These are phyloP conservation scores for Hyaloscypha variabilis DNA, from an alignment of 495 filamentous ascomycete species.

Conservation along the genomic window DNA sequence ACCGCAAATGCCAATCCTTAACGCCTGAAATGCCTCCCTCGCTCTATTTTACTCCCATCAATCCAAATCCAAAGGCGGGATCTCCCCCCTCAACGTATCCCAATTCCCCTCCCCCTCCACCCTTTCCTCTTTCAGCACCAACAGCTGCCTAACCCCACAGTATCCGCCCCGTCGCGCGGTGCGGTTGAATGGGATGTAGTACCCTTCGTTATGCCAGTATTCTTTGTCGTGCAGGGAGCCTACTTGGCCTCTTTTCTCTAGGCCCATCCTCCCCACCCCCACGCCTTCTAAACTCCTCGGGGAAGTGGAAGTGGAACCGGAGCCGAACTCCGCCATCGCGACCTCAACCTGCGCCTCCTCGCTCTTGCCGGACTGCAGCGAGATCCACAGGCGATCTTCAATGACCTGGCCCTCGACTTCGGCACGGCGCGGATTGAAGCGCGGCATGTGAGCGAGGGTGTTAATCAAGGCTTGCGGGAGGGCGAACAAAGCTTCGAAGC, in stretches of 20 bases:
- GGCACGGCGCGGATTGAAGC: slow-evolving; percentile 58
- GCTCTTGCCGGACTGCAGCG: slow-evolving; percentile 14
- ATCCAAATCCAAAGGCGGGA: slow-evolving; percentile 25
- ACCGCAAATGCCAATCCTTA: too few species aligned
- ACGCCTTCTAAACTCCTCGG: slow-evolving; percentile 35
- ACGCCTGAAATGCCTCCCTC: slow-evolving; percentile 28
- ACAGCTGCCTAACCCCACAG: slow-evolving; percentile 58
- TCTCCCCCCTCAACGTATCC: slow-evolving; percentile 42
- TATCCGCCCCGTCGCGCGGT: slow-evolving; percentile 54
- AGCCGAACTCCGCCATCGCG: slow-evolving; percentile 23
- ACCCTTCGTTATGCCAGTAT: slow-evolving; percentile 35
- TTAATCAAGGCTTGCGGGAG: slow-evolving; percentile 58
- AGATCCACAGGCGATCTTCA: slow-evolving; percentile 56
- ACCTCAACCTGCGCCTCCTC: slow-evolving; percentile 33
- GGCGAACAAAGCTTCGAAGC: slow-evolving; percentile 61
- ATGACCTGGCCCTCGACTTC: slow-evolving; percentile 58
- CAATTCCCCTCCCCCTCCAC: slow-evolving; percentile 55
- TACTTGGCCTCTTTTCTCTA: slow-evolving; percentile 46
- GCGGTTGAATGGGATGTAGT: slow-evolving; percentile 39
- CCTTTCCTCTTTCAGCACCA: slow-evolving; percentile 54
- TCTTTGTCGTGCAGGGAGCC: slow-evolving; percentile 35
- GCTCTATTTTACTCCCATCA: neutral
- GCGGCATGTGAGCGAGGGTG: slow-evolving; percentile 53
- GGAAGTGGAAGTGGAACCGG: slow-evolving; percentile 47
- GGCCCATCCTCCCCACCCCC: slow-evolving; percentile 50